Evolutionary conservation across 805 yeast species (phyloP).

Genomic region (Lipomyces orientalis): DNA sequence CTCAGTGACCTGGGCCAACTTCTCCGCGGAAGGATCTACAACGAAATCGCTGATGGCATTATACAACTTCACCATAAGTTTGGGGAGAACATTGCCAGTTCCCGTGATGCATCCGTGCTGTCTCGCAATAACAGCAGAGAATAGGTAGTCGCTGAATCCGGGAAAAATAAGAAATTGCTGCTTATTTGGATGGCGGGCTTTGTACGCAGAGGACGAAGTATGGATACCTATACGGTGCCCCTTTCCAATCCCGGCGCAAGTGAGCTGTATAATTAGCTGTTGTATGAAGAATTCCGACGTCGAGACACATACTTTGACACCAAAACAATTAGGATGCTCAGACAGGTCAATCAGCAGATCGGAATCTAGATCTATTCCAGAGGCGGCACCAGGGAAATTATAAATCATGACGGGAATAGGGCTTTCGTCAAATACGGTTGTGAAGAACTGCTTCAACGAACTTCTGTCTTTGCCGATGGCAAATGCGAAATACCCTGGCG

Average conservation of each 20-base stretch:
- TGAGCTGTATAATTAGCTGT: conserved; percentile 38
- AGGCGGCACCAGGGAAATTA: conserved; percentile 57
- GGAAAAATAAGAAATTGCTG: conserved; percentile 53
- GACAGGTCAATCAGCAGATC: conserved; percentile 51
- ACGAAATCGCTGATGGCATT: conserved; percentile 24
- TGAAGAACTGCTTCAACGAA: conserved; percentile 54
- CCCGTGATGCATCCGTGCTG: conserved; percentile 60
- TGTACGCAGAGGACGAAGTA: conserved; percentile 46
- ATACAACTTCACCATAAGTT: conserved; percentile 51
- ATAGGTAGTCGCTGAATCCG: conserved; percentile 58
- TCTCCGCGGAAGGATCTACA: conserved; percentile 30
- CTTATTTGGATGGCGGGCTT: conserved; percentile 41
- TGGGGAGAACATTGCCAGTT: conserved; percentile 60
- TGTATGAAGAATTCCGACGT: neutral
- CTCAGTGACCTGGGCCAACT: conserved; percentile 48
- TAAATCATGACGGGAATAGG: conserved; percentile 54
- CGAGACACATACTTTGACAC: conserved; percentile 41
- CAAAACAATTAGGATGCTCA: conserved; percentile 49
- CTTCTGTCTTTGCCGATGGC: conserved; percentile 50
- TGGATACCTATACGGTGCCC: conserved; percentile 52
- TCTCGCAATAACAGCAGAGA: conserved; percentile 57
- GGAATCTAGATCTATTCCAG: conserved; percentile 50
- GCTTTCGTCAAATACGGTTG: conserved; percentile 51
- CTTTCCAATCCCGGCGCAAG: conserved; percentile 53
- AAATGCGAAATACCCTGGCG: conserved; percentile 57